Evolutionary conservation across 805 yeast genomes (phyloP).

Genomic region (Pichia pseudocactophila): DNA sequence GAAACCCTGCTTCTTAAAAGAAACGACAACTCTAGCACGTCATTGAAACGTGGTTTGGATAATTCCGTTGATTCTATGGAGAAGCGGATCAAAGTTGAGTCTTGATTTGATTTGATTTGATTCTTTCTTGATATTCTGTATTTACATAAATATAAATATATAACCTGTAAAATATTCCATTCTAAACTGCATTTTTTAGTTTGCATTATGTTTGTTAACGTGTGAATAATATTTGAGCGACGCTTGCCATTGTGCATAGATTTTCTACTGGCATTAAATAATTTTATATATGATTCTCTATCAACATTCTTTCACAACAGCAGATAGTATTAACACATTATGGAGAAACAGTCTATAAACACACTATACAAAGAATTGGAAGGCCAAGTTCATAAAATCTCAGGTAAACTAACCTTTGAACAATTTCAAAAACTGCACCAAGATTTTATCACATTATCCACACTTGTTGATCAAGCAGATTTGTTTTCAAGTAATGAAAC

Average conservation of each 20-base stretch:
- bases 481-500: slow-evolving; percentile 11
- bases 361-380: background rate
- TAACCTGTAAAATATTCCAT: too few species aligned
- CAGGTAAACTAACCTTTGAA: slow-evolving; percentile 1
- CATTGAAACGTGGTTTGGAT: background rate
- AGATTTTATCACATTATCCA: slow-evolving; percentile 4
- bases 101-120: background rate
- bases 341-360: background rate
- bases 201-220: too few species aligned
- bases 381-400: background rate
- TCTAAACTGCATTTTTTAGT: too few species aligned
- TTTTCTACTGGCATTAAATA: too few species aligned
- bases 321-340: too few species aligned
- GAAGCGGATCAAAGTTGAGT: slow-evolving; percentile 7
- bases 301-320: too few species aligned
- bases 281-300: too few species aligned
- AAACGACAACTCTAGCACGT: background rate
- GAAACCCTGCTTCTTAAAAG: background rate
- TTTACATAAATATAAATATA: too few species aligned
- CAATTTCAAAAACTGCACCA: slow-evolving; percentile 11
- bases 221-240: too few species aligned
- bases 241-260: too few species aligned
- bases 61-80: background rate
- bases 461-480: slow-evolving; percentile 6
- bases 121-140: too few species aligned